A percentile compares a stretch with the other conserved stretches of the same genome.
Conservation (phyloP, 176 grass and related monocot genomes). For the Pontederia paniculata region DNA sequence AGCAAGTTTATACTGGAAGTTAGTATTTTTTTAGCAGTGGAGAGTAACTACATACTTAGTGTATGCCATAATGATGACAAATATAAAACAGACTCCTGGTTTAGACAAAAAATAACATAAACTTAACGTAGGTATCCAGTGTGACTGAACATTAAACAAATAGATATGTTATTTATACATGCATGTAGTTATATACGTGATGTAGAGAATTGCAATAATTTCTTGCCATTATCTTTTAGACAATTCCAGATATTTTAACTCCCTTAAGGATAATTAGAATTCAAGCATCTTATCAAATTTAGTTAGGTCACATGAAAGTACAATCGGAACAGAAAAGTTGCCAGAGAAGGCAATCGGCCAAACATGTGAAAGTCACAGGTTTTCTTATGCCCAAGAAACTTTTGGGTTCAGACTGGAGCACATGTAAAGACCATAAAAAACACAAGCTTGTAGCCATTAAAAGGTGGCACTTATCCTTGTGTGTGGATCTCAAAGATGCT, state of each 20-base stretch:
- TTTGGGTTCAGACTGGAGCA: not conserved
- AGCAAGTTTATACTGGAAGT: constrained; percentile 5
- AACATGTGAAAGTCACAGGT: constrained; percentile 34
- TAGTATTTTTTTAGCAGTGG: not conserved
- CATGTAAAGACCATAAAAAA: not conserved
- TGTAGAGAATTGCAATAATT: not conserved
- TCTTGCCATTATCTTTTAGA: not conserved
- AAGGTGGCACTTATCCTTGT: too few relatives aligned
- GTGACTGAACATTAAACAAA: too few relatives aligned
- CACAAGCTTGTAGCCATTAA: too few relatives aligned
- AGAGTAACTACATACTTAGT: not conserved
- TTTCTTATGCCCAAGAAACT: constrained; percentile 34
- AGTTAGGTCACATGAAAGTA: constrained; percentile 66
- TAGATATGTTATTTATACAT: too few relatives aligned
- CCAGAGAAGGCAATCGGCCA: constrained; percentile 44
- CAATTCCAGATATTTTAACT: not conserved
- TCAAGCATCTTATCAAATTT: constrained; percentile 23
- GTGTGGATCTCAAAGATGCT: too few relatives aligned
- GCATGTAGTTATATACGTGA: too few relatives aligned
- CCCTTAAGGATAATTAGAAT: not conserved
- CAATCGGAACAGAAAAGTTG: constrained; percentile 34
- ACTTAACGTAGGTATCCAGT: too few relatives aligned
- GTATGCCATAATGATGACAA: too few relatives aligned
- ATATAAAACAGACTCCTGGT: too few relatives aligned
- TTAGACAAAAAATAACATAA: too few relatives aligned